Evolutionary conservation across 1,284 basidiomycete species (phyloP), one percentile per base, ranked within the genome.

Genomic region (Pseudozyma sp.): DNA sequence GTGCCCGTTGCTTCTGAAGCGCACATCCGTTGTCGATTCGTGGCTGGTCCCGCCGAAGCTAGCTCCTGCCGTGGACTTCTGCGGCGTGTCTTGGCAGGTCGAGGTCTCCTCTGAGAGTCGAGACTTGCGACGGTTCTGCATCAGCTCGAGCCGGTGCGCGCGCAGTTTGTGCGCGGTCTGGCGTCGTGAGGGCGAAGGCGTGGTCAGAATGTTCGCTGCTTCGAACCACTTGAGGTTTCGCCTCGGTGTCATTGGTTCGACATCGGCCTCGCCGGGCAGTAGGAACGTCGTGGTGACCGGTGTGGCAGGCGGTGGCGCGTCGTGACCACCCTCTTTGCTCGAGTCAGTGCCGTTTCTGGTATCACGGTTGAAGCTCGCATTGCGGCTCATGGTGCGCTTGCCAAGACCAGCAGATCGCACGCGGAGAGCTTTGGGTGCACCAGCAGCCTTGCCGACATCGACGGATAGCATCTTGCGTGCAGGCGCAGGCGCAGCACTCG

Each of bases 151-250:
- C 43, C 73, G 60, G 54, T 71, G 68, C 24, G 73, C 60, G 16
- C 73, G 68, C 33, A 75, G 40, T 45, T 65, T 71, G 3, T 24
- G 24, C 24, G 24, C 24, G 24, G 24, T 24, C 24, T 24, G 24
- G 24, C 72, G 72, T 13, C 74, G 42, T 7, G 69, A 65, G 10
- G 75, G 80, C 31, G 80, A 80, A 0, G 79, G 76, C 11, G 82
- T 80, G 2, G 81, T 77, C 31, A 78, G 39, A 13, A 80, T 60
- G 50, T 80, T 77, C 8, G 81, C 78, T 4, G 78, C 78, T 40
- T 85, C 71, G 34, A 77, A 79, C 84, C 84, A 84, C 62, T 82
- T 81, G 63, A 81, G 66, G 40, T 64, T 75, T 24, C 83, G 68
- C 17, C 81, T 83, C 19, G 83, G 83, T 24, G 83, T 84, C 77